phyloP scores from a whole-genome alignment of 1,284 basidiomycete genomes.

The Spongispora temasekensis region DNA sequence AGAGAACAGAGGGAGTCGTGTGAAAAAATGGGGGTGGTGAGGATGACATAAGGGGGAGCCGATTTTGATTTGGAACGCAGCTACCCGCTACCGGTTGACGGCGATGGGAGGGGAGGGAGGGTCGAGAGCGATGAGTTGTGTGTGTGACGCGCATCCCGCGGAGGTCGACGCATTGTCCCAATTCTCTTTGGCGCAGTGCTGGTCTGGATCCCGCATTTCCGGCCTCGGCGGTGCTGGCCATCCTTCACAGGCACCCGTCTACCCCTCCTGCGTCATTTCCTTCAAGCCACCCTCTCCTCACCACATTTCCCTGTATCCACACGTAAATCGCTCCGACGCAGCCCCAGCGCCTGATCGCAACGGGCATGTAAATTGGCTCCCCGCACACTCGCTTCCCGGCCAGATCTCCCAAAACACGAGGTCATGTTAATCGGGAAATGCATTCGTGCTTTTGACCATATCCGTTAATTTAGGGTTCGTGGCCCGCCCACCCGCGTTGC shows the following conservation, averaged over 20 bases:
- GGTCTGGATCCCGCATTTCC: constrained; percentile 20
- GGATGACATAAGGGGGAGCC: constrained; percentile 35
- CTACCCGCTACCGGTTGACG: too few relatives aligned
- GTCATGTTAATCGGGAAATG: constrained; percentile 29
- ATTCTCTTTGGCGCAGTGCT: constrained; percentile 8
- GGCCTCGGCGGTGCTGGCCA: constrained; percentile 25
- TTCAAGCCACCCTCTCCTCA: constrained; percentile 2
- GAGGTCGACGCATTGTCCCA: constrained; percentile 8
- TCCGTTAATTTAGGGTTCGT: constrained; percentile 38
- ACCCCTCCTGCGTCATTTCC: constrained; percentile 8
- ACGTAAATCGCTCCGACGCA: constrained; percentile 22
- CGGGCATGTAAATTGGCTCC: constrained; percentile 10
- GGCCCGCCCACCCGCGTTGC: constrained; percentile 13
- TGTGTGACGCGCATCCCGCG: constrained; percentile 12
- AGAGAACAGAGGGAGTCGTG: constrained; percentile 15
- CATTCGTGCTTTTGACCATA: constrained; percentile 24
- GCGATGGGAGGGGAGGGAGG: background rate
- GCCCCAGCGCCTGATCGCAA: constrained; percentile 21
- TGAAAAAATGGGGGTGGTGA: constrained; percentile 24
- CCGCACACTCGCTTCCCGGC: constrained; percentile 14
- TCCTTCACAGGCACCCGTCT: background rate
- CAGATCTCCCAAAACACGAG: constrained; percentile 27
- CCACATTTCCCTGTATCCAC: constrained; percentile 8
- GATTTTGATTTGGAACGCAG: too few relatives aligned
- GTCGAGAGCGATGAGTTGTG: background rate